Conservation (phyloP, 1,139 yeast species). For the Pichia sp. region DNA sequence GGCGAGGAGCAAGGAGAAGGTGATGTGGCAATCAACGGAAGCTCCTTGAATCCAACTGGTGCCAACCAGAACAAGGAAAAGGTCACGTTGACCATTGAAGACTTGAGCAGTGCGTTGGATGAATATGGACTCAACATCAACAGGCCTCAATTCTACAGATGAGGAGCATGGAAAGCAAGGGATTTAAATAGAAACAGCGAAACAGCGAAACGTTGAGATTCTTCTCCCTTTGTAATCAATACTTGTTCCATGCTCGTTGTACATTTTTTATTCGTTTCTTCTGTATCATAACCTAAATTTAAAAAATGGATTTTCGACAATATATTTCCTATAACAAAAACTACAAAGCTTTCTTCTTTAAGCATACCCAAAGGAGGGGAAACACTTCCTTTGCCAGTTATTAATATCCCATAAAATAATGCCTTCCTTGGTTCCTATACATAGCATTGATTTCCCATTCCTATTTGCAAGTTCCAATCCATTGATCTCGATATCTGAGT, state of each 20-base stretch:
- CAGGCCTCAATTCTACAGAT: conserved; percentile 90
- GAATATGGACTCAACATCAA: conserved; percentile 91
- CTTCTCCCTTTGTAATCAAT: too few relatives aligned
- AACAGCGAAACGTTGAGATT: too few relatives aligned
- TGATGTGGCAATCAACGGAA: conserved; percentile 10
- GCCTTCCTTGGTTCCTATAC: conserved; percentile 47
- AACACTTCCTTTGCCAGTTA: conserved; percentile 48
- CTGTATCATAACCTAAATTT: neutral
- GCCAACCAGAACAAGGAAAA: conserved; percentile 58
- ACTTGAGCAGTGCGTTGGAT: conserved; percentile 76
- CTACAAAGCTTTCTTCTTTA: neutral
- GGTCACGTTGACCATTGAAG: conserved; percentile 83
- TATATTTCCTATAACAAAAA: conserved; percentile 2
- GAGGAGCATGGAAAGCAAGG: conserved; percentile 13
- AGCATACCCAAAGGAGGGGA: conserved; percentile 35
- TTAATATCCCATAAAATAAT: conserved; percentile 48
- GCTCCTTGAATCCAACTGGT: conserved; percentile 18
- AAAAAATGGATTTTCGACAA: neutral
- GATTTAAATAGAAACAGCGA: too few relatives aligned
- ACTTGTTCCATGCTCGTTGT: neutral
- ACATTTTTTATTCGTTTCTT: neutral
- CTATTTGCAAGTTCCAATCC: conserved; percentile 46
- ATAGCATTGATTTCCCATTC: conserved; percentile 34
- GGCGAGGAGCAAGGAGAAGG: conserved; percentile 6
- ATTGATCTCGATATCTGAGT: conserved; percentile 37